Base-by-base conservation (phyloP, 1,139 yeast genomes). In the Protomyces macrosporus region DNA sequence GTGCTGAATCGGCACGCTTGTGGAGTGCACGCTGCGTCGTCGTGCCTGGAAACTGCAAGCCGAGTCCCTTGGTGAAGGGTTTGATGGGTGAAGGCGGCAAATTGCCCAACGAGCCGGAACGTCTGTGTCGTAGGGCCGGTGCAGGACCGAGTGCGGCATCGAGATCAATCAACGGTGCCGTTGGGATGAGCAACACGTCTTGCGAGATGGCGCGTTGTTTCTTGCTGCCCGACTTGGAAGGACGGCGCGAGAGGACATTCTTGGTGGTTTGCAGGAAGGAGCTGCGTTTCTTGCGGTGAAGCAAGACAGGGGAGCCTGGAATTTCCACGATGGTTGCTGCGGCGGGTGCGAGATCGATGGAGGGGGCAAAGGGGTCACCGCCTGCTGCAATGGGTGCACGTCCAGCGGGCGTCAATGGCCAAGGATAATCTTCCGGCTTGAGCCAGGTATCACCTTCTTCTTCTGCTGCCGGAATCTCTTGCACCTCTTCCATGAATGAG, bases 201-300 rank as follows among this genome's bases (percentile, higher is more conserved):
- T 40, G 53, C 37, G 51, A 33, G 33, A 23, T 4, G 9, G 54
- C 35, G 34, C 56, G 56, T 40, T 58, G 53, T 14, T 42, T 42
- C 48, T 42, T 42, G 32, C 30, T n/a, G 23, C 16, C 48, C 10
- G 30, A 14, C 45, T 58, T 58, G 30, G 62, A 58, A 6, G 62
- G 62, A 4, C 62, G 50, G 10, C 62, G 62, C 23, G 56, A 39
- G 42, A 58, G 36, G 6, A 34, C 62, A 34, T 58, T 58, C 52
- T 58, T 58, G 36, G 62, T 58, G n/a, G 62, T 36, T 34, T 58
- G 62, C 23, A 58, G 35, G 52, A 58, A 58, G 42, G 56, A 51
- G 45, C 52, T 51, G 33, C 62, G 55, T 32, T 58, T 58, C 52
- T 58, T 58, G 54, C 61, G 53, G 42, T 58, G 62, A 51, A 58